These are phyloP conservation scores for Colletotrichum eleusines DNA, from an alignment of 2,329 filamentous ascomycete genomes.

Conservation along the genomic window DNA sequence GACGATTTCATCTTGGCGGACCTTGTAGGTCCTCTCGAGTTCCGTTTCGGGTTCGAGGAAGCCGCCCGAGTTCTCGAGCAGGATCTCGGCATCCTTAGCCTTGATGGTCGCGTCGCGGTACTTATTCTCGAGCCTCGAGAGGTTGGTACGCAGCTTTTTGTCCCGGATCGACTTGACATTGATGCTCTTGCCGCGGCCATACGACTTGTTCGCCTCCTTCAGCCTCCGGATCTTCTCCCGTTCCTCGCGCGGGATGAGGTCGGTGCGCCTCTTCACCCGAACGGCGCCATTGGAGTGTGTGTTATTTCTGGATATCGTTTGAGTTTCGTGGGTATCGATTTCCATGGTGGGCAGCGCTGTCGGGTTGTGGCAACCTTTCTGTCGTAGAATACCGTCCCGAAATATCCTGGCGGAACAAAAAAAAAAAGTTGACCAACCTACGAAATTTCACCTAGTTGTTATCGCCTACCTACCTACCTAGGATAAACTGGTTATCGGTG, in stretches of 20 bases:
- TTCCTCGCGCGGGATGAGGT: conserved; percentile 65
- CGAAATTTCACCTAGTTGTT: conserved; percentile 34
- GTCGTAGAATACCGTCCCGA: conserved; percentile 17
- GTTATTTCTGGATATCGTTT: conserved; percentile 51
- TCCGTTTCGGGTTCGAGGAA: conserved; percentile 91
- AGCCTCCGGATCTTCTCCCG: conserved; percentile 64
- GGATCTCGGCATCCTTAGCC: conserved; percentile 94
- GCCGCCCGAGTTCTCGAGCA: conserved; percentile 87
- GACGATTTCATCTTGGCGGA: conserved; percentile 88
- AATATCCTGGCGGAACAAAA: conserved; percentile 23
- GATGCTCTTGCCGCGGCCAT: conserved; percentile 86
- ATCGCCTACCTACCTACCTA: too few relatives aligned
- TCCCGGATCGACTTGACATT: conserved; percentile 81
- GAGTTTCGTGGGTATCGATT: conserved; percentile 50
- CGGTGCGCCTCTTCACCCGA: conserved; percentile 62
- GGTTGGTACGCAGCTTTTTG: conserved; percentile 87
- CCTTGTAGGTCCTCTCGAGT: conserved; percentile 91
- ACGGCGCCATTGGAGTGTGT: conserved; percentile 66
- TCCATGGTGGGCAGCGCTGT: conserved; percentile 50
- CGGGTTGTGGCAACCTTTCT: conserved; percentile 4
- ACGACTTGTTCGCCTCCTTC: conserved; percentile 77
- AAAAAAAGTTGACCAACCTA: conserved; percentile 16
- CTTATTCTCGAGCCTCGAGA: conserved; percentile 83
- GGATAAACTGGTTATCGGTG: conserved; percentile 6
- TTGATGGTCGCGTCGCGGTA: conserved; percentile 84